A percentile compares a stretch with the other conserved stretches of the same genome.
Evolutionary conservation across 2,329 filamentous ascomycete genomes (phyloP).

Genomic region (Zymoseptoria pseudotritici): DNA sequence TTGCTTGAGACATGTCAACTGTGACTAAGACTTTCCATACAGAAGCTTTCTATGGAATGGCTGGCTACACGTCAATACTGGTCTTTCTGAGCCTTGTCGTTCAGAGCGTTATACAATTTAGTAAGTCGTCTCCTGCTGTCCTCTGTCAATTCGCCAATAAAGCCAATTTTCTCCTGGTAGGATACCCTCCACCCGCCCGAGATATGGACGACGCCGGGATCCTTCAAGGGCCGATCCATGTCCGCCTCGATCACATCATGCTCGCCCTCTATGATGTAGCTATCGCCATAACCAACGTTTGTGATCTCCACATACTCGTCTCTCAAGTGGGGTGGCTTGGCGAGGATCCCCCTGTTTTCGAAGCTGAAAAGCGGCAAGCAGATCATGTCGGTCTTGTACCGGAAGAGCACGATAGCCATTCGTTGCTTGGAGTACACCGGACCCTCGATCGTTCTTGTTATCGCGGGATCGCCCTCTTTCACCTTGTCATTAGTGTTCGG

Average conservation of each 20-base stretch:
- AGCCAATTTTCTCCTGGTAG: no score
- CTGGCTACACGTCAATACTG: no score
- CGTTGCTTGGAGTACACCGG: conserved; percentile 5
- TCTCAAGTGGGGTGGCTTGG: neutral
- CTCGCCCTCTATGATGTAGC: neutral
- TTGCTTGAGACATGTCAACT: no score
- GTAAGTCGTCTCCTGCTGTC: no score
- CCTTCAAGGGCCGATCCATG: no score
- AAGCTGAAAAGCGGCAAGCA: conserved; percentile 5
- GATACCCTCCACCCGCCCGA: no score
- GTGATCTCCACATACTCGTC: neutral
- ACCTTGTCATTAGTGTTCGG: conserved; percentile 8
- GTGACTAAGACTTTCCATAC: no score
- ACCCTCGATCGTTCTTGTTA: neutral
- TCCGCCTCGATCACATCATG: conserved; percentile 1
- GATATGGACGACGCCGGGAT: no score
- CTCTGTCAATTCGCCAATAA: no score
- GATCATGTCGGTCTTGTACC: conserved; percentile 1
- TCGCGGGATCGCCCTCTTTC: neutral
- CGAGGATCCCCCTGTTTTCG: neutral
- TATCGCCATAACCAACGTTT: neutral
- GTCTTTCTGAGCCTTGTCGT: no score
- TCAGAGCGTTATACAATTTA: no score
- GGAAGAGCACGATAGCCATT: conserved; percentile 6
- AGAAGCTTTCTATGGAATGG: no score